These are phyloP conservation scores for Xanthoceras sorbifolium DNA, from an alignment of 345 rosid genomes.

Conservation along the genomic window DNA sequence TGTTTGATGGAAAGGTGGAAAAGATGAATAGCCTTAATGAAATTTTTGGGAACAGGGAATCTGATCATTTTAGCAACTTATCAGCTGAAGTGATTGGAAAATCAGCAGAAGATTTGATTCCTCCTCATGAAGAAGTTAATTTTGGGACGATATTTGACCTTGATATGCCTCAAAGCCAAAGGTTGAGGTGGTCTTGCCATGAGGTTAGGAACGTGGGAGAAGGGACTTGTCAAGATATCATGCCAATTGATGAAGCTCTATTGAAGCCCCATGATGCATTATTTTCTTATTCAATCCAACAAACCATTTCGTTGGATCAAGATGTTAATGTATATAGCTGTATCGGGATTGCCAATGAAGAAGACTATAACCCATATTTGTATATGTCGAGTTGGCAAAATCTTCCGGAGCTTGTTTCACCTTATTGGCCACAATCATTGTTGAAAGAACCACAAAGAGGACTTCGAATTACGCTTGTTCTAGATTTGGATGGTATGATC, in stretches of 20 bases:
- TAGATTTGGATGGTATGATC: slow-evolving; percentile 25
- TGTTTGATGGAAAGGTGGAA: slow-evolving; percentile 8
- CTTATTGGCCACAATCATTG: slow-evolving; percentile 10
- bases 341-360: slow-evolving; percentile 12
- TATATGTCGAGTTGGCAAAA: slow-evolving; percentile 18
- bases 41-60: slow-evolving; percentile 17
- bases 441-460: neutral
- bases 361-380: slow-evolving; percentile 16
- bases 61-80: slow-evolving; percentile 14
- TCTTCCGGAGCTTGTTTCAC: slow-evolving; percentile 15
- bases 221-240: slow-evolving; percentile 17
- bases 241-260: slow-evolving; percentile 9
- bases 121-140: slow-evolving; percentile 16
- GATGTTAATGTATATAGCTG: slow-evolving; percentile 10
- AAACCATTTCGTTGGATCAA: slow-evolving; percentile 4
- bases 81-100: neutral
- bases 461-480: slow-evolving; percentile 24
- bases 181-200: slow-evolving; percentile 10
- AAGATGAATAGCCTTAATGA: slow-evolving; percentile 21
- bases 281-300: slow-evolving; percentile 19
- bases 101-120: slow-evolving; percentile 9
- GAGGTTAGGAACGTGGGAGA: neutral
- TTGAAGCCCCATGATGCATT: slow-evolving; percentile 9
- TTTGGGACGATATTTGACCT: slow-evolving; percentile 20
- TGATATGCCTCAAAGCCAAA: slow-evolving; percentile 11